Conservation (phyloP, 2,329 filamentous ascomycete genomes). For the Fusarium brachygibbosum region DNA sequence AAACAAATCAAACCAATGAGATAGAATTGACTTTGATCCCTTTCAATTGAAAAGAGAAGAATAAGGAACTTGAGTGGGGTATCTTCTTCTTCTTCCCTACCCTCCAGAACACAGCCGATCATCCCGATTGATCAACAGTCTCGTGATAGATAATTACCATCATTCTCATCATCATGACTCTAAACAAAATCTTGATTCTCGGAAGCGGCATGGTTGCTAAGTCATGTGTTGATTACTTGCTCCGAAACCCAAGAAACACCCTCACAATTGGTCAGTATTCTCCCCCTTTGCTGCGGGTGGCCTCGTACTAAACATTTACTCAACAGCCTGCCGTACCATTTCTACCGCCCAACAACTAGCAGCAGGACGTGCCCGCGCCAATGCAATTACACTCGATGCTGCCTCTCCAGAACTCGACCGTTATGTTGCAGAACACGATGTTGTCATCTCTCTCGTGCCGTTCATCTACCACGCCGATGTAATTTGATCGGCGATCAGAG, state of each 20-base stretch:
- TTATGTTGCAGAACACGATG: neutral
- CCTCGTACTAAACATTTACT: rapidly evolving
- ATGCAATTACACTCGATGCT: neutral
- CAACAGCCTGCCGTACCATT: neutral
- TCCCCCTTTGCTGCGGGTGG: neutral
- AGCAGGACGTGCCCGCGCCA: neutral
- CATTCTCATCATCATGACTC: neutral
- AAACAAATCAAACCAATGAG: neutral
- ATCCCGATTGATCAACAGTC: neutral
- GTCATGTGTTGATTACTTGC: neutral
- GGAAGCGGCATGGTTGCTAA: neutral
- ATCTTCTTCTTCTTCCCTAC: neutral
- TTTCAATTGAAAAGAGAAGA: neutral
- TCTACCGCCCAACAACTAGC: neutral
- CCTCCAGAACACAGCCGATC: neutral
- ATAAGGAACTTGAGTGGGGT: rapidly evolving
- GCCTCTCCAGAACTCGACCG: neutral
- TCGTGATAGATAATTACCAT: neutral
- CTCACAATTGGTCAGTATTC: neutral
- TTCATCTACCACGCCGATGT: neutral
- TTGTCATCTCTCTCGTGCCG: neutral
- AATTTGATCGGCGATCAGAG: neutral
- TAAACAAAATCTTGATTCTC: neutral
- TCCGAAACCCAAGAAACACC: neutral
- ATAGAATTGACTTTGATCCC: neutral